Base-by-base conservation (phyloP, 192 early-diverging fungal species). In the Linderina pennispora region DNA sequence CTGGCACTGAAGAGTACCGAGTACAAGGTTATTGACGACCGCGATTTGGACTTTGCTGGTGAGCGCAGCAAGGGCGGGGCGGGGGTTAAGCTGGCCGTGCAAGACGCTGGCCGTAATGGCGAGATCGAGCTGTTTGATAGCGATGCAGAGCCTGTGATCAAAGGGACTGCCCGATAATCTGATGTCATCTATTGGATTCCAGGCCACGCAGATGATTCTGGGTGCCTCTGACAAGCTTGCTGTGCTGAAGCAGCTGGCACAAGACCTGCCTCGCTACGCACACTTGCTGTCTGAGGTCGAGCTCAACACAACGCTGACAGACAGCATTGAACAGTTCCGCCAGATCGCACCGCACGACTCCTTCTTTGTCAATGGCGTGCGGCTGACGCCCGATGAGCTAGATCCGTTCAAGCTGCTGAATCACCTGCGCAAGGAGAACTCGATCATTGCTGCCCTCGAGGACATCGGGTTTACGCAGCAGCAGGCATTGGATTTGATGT, bases 11-110 rank as follows among this genome's bases (percentile, higher is more conserved):
- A 99, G 68, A 96, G 80, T 41, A 92, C 91, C 7, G 97, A 99
- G 56, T 99, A 99, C 71, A 86, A 89, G 62, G 92, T 92, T 15
- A 85, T 87, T 31, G 96, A 99, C 50, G 96, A 99, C 62, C 83
- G 94, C 17, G 77, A 84, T 34, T 33, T 69, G 8, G 45, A 38
- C 13, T 10, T 50, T 77, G 23, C 69, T 69, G 15, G 50, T 6
- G 24, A 23, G 10, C 42, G 23, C 19, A 16, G 26, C 19, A 6
- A 21, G 36, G 26, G 28, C 26, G 17, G 43, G 24, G 28, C 44
- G 2, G 36, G 26, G 36, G 23, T 41, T 14, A 53, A 25, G 41
- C 19, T 33, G 8, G 20, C 36, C 20, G 53, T 42, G 2, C 22
- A 35, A 3, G 19, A 40, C 8, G 44, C 11, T n/a, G 16, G 20